These are phyloP conservation scores for Teunomyces kruisii DNA, from an alignment of 805 yeast genomes.

Conservation along the genomic window DNA sequence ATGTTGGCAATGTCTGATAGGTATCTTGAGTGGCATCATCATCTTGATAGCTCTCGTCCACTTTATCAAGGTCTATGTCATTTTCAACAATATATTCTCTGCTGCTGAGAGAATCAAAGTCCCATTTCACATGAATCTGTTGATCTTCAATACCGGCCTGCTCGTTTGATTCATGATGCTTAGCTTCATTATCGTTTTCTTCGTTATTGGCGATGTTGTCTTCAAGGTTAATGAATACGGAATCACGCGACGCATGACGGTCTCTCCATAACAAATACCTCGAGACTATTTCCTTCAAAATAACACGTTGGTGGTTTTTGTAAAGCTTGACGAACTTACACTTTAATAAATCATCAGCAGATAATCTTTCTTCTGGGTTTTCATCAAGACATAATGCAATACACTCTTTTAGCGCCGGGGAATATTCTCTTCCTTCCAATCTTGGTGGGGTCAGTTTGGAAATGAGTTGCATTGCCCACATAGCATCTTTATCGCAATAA, in stretches of 20 bases:
- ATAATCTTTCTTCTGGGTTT: slow-evolving; percentile 82
- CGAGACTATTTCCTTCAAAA: slow-evolving; percentile 71
- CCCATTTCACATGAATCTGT: slow-evolving; percentile 69
- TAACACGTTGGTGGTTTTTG: slow-evolving; percentile 56
- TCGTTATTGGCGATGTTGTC: slow-evolving; percentile 7
- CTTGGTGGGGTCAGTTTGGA: slow-evolving; percentile 94
- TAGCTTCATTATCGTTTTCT: not conserved
- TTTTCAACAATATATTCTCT: slow-evolving; percentile 73
- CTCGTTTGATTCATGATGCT: not conserved
- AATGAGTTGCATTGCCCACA: slow-evolving; percentile 91
- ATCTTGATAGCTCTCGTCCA: slow-evolving; percentile 26
- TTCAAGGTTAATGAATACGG: slow-evolving; percentile 35
- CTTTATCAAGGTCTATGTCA: slow-evolving; percentile 49
- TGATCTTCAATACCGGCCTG: not conserved
- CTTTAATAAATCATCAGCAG: slow-evolving; percentile 80
- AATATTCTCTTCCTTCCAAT: slow-evolving; percentile 84
- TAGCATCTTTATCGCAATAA: slow-evolving; percentile 90
- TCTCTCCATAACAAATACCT: slow-evolving; percentile 77
- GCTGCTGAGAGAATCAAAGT: slow-evolving; percentile 78
- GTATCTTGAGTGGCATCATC: slow-evolving; percentile 19
- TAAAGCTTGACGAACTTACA: slow-evolving; percentile 69
- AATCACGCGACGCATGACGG: slow-evolving; percentile 54
- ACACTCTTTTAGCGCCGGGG: slow-evolving; percentile 75
- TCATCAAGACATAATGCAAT: slow-evolving; percentile 93
- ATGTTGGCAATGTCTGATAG: slow-evolving; percentile 30